Evolutionary conservation across 805 yeast species (phyloP).

Genomic region (Candida piceae): DNA sequence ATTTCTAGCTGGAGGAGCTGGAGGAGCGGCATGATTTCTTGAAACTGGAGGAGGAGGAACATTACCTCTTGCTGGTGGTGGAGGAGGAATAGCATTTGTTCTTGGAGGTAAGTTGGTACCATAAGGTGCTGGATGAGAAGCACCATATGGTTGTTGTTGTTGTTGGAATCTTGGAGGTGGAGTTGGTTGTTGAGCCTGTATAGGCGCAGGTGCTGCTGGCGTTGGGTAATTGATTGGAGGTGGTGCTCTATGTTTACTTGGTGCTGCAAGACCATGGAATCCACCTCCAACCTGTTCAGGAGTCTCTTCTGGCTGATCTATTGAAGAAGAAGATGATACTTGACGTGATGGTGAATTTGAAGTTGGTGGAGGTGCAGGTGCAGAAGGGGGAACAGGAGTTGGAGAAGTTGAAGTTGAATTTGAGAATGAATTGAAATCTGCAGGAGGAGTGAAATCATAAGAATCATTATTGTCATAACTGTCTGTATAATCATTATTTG

Average conservation of each 20-base stretch:
- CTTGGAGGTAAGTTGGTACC: background rate
- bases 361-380: constrained; percentile 7
- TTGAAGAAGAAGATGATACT: constrained; percentile 12
- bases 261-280: constrained; percentile 31
- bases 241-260: constrained; percentile 15
- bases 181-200: constrained; percentile 1
- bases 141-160: constrained; percentile 2
- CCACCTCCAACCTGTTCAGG: constrained; percentile 11
- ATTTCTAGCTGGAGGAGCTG: constrained; percentile 18
- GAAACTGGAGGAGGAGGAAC: constrained; percentile 29
- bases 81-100: constrained; percentile 16
- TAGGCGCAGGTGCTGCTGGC: constrained; percentile 4
- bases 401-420: constrained; percentile 7
- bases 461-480: constrained; percentile 3
- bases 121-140: background rate
- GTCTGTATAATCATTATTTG: constrained; percentile 7
- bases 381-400: constrained; percentile 11
- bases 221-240: constrained; percentile 11
- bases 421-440: constrained; percentile 12
- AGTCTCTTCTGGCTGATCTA: constrained; percentile 10
- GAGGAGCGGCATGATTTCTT: constrained; percentile 32
- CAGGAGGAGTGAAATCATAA: constrained; percentile 21
- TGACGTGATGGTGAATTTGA: constrained; percentile 6
- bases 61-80: constrained; percentile 21
- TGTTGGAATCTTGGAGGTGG: constrained; percentile 3